Evolutionary conservation across 2,329 filamentous ascomycete species (phyloP), one percentile per base, ranked within the genome.

Genomic region (Fusarium coicis): DNA sequence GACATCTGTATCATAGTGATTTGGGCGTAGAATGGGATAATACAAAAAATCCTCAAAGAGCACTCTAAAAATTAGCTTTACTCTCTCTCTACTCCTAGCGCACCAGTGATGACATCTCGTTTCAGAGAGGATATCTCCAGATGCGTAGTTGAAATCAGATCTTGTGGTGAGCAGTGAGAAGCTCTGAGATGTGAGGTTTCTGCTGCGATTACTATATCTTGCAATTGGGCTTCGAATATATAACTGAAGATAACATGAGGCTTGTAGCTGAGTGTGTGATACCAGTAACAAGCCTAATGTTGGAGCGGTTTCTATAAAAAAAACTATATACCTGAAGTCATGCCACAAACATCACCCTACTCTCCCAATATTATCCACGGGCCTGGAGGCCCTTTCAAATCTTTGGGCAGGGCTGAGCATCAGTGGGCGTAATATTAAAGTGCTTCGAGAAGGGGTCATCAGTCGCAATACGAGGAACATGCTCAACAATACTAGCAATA

Each of bases 401-500:
- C 30, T 23, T n/a, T n/a, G 63, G 39, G 23, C 74, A 77, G 36
- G 76, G 76, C 34, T 66, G 74, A 36, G 62, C 52, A 16, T 66
- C 57, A 14, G 79, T 78, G 32, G 71, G 76, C 8, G 71, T 63
- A 28, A 80, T 72, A 43, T 72, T 70, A 52, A 72, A 78, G 54
- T 76, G 72, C 7, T 63, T 63, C 2, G 80, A 64, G 55, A 81
- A 81, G 11, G 77, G 78, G 54, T 81, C 80, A 39, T 80, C 76
- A 26, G 74, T 64, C 23, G 79, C 74, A 21, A 62, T 50, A 19
- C 74, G 73, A 4, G 80, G 75, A n/a, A 74, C 83, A 81, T 91
- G 90, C 80, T 92, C 90, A 73, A 88, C 85, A 46, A 79, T 78
- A 70, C 84, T 83, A 18, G 86, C 85, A 44, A 90, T 80, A 9